phyloP scores from a whole-genome alignment of 345 rosid species.

The Leavenworthia alabamica region DNA sequence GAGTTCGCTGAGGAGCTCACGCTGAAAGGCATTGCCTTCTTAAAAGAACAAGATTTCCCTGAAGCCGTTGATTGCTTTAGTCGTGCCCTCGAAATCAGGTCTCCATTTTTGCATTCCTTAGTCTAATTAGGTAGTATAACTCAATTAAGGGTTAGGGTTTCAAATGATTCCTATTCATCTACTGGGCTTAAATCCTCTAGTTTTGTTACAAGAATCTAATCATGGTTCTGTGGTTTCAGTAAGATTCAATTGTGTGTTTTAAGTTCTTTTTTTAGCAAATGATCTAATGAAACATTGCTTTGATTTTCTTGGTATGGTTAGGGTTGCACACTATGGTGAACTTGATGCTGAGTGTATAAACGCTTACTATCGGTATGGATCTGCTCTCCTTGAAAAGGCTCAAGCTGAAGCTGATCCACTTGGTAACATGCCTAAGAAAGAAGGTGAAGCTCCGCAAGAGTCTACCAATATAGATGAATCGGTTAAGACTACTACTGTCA shows the following conservation, averaged over 20 bases:
- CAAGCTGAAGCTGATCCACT: slow-evolving; percentile 91
- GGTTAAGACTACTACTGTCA: slow-evolving; percentile 31
- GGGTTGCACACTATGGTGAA: slow-evolving; percentile 74
- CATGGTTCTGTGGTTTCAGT: background rate
- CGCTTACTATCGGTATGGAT: slow-evolving; percentile 76
- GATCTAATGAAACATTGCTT: background rate
- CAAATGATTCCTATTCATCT: background rate
- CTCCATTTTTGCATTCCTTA: background rate
- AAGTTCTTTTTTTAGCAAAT: background rate
- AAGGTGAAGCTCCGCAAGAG: slow-evolving; percentile 32
- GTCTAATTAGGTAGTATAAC: too few species aligned
- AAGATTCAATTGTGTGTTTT: background rate
- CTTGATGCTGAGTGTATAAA: slow-evolving; percentile 60
- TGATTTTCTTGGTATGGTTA: slow-evolving; percentile 8
- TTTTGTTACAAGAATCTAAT: background rate
- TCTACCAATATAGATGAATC: slow-evolving; percentile 38
- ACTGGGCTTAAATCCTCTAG: background rate
- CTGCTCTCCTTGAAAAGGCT: slow-evolving; percentile 72
- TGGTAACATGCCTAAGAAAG: slow-evolving; percentile 68
- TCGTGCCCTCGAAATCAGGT: slow-evolving; percentile 95
- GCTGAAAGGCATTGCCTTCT: slow-evolving; percentile 52
- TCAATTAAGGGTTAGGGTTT: slow-evolving; percentile 1
- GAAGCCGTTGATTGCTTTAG: slow-evolving; percentile 93
- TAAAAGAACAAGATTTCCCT: slow-evolving; percentile 51
- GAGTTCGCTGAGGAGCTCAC: slow-evolving; percentile 60